Percentiles rank a stretch among this genome's conserved stretches.
These are phyloP conservation scores for Ascochyta lentis DNA, from an alignment of 2,329 filamentous ascomycete species.

Conservation along the genomic window DNA sequence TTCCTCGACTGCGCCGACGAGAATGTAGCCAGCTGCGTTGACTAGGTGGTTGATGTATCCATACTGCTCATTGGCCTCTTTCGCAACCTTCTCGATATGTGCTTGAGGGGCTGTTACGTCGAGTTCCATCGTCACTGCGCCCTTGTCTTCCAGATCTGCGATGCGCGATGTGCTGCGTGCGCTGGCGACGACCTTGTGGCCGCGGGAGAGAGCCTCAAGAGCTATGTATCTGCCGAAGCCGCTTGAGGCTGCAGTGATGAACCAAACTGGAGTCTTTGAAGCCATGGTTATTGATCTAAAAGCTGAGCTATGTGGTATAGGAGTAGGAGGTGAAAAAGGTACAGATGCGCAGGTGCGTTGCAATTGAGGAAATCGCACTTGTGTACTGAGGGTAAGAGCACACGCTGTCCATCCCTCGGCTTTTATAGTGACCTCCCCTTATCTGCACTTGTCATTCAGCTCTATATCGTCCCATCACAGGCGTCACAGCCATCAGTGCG, in stretches of 20 bases:
- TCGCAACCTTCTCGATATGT: conserved; percentile 45
- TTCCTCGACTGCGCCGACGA: conserved; percentile 56
- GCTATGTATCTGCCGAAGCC: conserved; percentile 57
- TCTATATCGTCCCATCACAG: no score
- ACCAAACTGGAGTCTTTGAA: conserved; percentile 50
- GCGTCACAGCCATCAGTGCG: no score
- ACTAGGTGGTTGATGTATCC: conserved; percentile 55
- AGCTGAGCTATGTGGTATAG: no score
- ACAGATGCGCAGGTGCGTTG: no score
- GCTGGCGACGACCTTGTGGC: conserved; percentile 59
- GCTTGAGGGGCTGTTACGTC: conserved; percentile 51
- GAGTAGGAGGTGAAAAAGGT: no score
- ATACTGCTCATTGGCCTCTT: conserved; percentile 49
- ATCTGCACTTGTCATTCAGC: no score
- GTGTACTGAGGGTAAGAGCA: no score
- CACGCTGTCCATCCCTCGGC: no score
- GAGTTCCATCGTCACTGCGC: conserved; percentile 47
- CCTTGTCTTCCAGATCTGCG: conserved; percentile 41
- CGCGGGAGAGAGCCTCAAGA: conserved; percentile 51
- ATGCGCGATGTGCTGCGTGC: conserved; percentile 51
- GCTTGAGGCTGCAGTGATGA: conserved; percentile 58
- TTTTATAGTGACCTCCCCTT: no score
- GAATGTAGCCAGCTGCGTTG: conserved; percentile 56
- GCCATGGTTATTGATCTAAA: conserved; percentile 1
- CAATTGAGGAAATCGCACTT: no score